Conservation (phyloP, 306 rosid genomes). For the Biancaea sappan region DNA sequence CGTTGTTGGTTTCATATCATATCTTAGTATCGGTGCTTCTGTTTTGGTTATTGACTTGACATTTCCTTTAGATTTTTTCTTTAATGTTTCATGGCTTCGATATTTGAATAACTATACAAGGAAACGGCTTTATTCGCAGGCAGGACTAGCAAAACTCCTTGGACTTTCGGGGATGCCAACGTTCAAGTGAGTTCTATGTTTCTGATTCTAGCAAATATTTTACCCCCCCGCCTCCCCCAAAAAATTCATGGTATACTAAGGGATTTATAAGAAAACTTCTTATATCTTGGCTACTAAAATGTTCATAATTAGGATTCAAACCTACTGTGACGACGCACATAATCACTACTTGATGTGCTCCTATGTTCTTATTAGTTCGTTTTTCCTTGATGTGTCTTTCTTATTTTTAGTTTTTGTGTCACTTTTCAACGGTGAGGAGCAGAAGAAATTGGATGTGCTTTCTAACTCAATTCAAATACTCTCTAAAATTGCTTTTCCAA, state of each 20-base stretch:
- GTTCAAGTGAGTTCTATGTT: constrained; percentile 57
- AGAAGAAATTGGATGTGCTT: constrained; percentile 94
- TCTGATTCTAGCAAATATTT: neutral
- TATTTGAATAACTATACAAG: neutral
- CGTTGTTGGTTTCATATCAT: too few relatives aligned
- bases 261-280: too few relatives aligned
- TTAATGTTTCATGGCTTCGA: neutral
- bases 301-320: too few relatives aligned
- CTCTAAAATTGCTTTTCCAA: too few relatives aligned
- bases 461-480: too few relatives aligned
- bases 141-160: constrained; percentile 85
- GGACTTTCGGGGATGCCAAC: constrained; percentile 97
- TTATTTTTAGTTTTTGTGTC: neutral
- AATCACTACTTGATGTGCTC: too few relatives aligned
- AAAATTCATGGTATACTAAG: too few relatives aligned
- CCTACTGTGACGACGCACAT: too few relatives aligned
- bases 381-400: neutral
- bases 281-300: too few relatives aligned
- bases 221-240: too few relatives aligned
- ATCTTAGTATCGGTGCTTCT: too few relatives aligned
- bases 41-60: neutral
- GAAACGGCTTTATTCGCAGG: constrained; percentile 45
- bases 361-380: too few relatives aligned
- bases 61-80: neutral
- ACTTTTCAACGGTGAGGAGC: constrained; percentile 69